Evolutionary conservation across 108 stramenopile genomes (phyloP), one percentile per base, ranked within the genome.

Genomic region (Heterococcus sp.): DNA sequence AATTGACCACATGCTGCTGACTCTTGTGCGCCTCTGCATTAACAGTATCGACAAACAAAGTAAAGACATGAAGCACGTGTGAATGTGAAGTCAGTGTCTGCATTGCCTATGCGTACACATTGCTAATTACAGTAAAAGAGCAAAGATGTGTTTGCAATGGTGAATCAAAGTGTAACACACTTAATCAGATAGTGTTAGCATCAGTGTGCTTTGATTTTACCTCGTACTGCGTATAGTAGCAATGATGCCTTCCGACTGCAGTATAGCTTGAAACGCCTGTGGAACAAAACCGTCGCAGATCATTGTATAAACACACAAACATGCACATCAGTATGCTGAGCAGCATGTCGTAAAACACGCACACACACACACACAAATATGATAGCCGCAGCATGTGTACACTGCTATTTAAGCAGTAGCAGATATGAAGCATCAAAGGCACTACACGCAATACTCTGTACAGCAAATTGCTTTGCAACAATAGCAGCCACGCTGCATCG

Each of bases 1-100:
- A 75, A 28, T 67, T 75, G 75, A 30, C 75, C 75, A 29, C 75
- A 75, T 4, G 75, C 75, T 37, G 75, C 65, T 33, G 65, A 38
- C 11, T 75, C 75, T 14, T 63, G 38, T 35, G 65, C 75, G 38
- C 75, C 75, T 66, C 75, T 75, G 75, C 0, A 0, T 3, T 8
- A 74, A 2, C 8, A 32, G 31, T 32, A 28, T 28, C 5, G 28
- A 27, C 31, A 32, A 4, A 68, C 2, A 28, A 68, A 32, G 30
- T 4, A 32, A 29, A 68, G 4, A 8, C 5, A 2, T 32, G 26
- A 68, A 8, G 67, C 3, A 3, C 5, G 5, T 27, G 26, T 8
- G 67, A 68, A 5, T 68, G 36, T 66, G 32, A 28, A 14, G 27
- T 46, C 63, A 32, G 65, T 1, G 11, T 66, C 36, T 2, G 38